Percentiles rank a stretch among this genome's conserved stretches.
Conservation (phyloP, 1,139 yeast genomes). For the Saccharomyces pastorianus region DNA sequence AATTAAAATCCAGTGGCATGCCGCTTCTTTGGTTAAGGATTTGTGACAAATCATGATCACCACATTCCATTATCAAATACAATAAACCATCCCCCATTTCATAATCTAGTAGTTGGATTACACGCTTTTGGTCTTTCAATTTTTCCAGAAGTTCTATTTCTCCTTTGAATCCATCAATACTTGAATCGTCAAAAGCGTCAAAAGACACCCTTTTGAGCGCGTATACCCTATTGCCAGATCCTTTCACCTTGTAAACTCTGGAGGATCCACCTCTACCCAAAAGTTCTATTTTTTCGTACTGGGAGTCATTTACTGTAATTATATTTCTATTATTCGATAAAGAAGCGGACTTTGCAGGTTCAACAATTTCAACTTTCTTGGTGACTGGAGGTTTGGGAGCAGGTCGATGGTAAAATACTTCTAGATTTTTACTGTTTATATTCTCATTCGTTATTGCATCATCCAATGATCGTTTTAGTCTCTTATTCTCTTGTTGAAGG, state of each 20-base stretch:
- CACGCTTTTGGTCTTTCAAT: slow-evolving; percentile 57
- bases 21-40: slow-evolving; percentile 55
- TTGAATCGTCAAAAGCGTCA: slow-evolving; percentile 70
- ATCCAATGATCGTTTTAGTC: background rate
- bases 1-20: slow-evolving; percentile 58
- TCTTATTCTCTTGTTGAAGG: slow-evolving; percentile 4
- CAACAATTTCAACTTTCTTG: slow-evolving; percentile 25
- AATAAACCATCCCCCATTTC: slow-evolving; percentile 59
- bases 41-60: slow-evolving; percentile 84
- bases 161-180: slow-evolving; percentile 75
- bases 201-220: slow-evolving; percentile 80
- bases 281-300: slow-evolving; percentile 68
- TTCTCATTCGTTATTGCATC: background rate
- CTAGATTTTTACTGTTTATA: background rate
- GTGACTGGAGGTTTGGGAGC: slow-evolving; percentile 5
- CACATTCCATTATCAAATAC: slow-evolving; percentile 86
- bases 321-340: slow-evolving; percentile 14
- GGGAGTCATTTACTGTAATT: slow-evolving; percentile 46
- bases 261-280: slow-evolving; percentile 93
- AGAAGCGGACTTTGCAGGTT: slow-evolving; percentile 14
- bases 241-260: slow-evolving; percentile 75
- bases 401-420: slow-evolving; percentile 6
- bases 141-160: slow-evolving; percentile 70
- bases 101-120: slow-evolving; percentile 70
- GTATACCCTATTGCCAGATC: slow-evolving; percentile 47